Evolutionary conservation across 2,329 filamentous ascomycete species (phyloP).

Genomic region (Lachnellula willkommii): DNA sequence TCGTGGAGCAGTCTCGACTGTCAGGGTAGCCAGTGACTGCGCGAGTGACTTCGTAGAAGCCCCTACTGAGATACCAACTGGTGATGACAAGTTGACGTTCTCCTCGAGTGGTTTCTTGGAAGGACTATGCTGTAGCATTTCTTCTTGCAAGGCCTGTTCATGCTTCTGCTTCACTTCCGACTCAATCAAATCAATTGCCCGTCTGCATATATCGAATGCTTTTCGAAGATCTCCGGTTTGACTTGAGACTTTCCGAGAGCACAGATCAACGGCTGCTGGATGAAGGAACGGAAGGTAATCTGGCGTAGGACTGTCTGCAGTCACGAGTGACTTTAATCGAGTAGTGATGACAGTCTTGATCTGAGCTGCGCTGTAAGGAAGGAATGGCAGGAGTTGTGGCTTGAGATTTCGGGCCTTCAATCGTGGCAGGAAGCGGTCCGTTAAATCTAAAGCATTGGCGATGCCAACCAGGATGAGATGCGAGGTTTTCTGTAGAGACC

Average conservation of each 20-base stretch:
- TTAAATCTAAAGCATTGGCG: slow-evolving; percentile 91
- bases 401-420: slow-evolving; percentile 90
- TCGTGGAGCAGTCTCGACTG: slow-evolving; percentile 73
- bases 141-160: slow-evolving; percentile 55
- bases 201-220: slow-evolving; percentile 88
- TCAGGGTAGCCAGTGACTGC: slow-evolving; percentile 52
- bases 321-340: slow-evolving; percentile 71
- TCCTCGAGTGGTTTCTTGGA: slow-evolving; percentile 75
- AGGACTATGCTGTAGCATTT: slow-evolving; percentile 54
- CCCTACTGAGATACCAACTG: slow-evolving; percentile 25
- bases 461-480: slow-evolving; percentile 83
- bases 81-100: slow-evolving; percentile 68
- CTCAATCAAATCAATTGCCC: slow-evolving; percentile 85
- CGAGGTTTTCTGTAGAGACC: slow-evolving; percentile 79
- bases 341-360: slow-evolving; percentile 82
- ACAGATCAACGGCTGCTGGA: slow-evolving; percentile 87
- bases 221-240: slow-evolving; percentile 93
- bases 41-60: slow-evolving; percentile 37
- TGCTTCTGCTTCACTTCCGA: slow-evolving; percentile 73
- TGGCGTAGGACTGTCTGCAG: slow-evolving; percentile 45
- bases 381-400: slow-evolving; percentile 81
- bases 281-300: slow-evolving; percentile 82
- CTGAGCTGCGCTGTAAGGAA: slow-evolving; percentile 84
- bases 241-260: slow-evolving; percentile 87
- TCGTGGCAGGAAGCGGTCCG: slow-evolving; percentile 87